Base-by-base conservation (phyloP, 768 basidiomycete species). In the Macrolepiota fuliginosa region DNA sequence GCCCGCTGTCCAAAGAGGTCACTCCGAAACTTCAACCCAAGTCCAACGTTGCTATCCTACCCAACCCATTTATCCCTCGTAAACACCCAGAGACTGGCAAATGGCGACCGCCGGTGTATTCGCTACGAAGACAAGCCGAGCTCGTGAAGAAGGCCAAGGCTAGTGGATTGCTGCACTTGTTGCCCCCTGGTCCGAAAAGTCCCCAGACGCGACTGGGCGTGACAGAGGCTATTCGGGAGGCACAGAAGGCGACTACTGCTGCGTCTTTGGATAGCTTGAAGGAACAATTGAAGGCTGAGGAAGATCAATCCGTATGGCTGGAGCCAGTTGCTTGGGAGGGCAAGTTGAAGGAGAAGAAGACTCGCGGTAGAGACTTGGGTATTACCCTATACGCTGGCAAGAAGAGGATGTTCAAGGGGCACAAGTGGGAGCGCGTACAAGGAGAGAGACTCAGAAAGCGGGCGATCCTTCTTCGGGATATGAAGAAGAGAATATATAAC, bases 341-440 rank as follows among this genome's bases (percentile, higher is more conserved):
- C 49, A 73, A 74, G 66, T 71, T 74, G 53, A 81, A 77, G 69
- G 71, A 73, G 58, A 80, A 77, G 70, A 70, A 69, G 42, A 75
- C 76, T 32, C 69, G 76, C 60, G 83, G 88, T 59, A 74, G 82
- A 54, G 78, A 87, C 62, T 68, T 79, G 67, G 88, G 89, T 37
- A 81, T 82, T 64, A 80, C 83, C 58, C 73, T 93, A 66, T 94
- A 94, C 65, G 84, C 87, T 10, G 86, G 80, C 61, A 90, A 83
- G 83, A 89, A 86, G 80, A 79, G 82, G 64, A 94, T 94, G 92
- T 94, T 94, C 85, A 94, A 94, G 80, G 92, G 92, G n/a, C 92
- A 94, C 79, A 89, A 83, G 67, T 92, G 89, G 88, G 89, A 94
- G 75, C 83, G 90, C 37, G 70, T 76, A 65, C 79, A 77, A 65